A percentile compares a stretch with the other conserved stretches of the same genome.
Evolutionary conservation across 495 filamentous ascomycete species (phyloP).

Genomic region (Aspergillus bridgeri): DNA sequence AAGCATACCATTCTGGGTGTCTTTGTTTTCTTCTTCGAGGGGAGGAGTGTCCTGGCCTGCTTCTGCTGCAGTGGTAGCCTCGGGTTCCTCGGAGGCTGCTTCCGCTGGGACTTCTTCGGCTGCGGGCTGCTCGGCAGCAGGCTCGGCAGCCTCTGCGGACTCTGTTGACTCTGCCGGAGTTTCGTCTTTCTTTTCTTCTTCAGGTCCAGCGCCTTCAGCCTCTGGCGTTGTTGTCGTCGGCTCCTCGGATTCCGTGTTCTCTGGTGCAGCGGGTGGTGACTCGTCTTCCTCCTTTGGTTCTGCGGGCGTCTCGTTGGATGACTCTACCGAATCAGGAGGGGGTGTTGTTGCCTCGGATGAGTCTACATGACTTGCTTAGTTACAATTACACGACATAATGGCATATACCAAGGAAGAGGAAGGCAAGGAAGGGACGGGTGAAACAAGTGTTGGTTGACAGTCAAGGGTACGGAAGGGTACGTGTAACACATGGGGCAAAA

Average conservation of each 20-base stretch:
- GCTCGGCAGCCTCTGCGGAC: constrained; percentile 1
- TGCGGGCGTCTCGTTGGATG: constrained; percentile 16
- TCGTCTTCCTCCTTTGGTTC: constrained; percentile 25
- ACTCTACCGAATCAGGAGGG: constrained; percentile 24
- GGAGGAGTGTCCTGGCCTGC: background rate
- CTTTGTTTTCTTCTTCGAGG: background rate
- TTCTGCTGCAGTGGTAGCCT: background rate
- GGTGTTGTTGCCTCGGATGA: constrained; percentile 27
- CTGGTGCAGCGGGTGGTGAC: constrained; percentile 12
- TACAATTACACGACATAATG: background rate
- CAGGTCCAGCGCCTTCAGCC: constrained; percentile 12
- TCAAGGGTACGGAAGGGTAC: background rate
- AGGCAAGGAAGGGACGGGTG: background rate
- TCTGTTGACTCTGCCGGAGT: constrained; percentile 4
- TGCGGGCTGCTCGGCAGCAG: constrained; percentile 1
- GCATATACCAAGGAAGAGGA: background rate
- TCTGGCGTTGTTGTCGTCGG: constrained; percentile 17
- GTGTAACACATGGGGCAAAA: background rate
- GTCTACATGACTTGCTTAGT: constrained; percentile 23
- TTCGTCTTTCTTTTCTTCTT: background rate
- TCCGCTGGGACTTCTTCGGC: constrained; percentile 4
- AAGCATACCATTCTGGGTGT: constrained; percentile 15
- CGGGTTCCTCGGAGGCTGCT: constrained; percentile 9
- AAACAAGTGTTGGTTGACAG: background rate
- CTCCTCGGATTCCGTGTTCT: constrained; percentile 11